A percentile compares a stretch with the other conserved stretches of the same genome.
phyloP scores from a whole-genome alignment of 1,284 basidiomycete species.

The Naganishia sp. region DNA sequence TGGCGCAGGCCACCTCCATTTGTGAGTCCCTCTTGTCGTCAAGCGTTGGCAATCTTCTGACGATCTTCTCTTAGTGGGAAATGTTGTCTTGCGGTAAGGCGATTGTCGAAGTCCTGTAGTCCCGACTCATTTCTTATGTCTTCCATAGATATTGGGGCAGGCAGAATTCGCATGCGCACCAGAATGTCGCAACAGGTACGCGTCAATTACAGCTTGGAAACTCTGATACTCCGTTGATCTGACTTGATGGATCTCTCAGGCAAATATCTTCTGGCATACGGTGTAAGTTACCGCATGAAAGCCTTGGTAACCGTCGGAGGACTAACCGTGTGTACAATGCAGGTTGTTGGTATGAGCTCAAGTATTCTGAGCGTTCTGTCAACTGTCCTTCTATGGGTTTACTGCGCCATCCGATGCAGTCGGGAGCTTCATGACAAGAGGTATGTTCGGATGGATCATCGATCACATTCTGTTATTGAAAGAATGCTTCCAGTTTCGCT shows the following conservation, averaged over 20 bases:
- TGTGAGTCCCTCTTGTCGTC: slow-evolving; percentile 5
- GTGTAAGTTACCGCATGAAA: slow-evolving; percentile 13
- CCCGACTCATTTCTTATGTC: neutral
- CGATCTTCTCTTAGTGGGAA: neutral
- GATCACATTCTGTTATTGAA: neutral
- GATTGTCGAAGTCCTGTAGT: slow-evolving; percentile 69
- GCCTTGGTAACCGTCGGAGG: neutral
- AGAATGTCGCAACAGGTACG: slow-evolving; percentile 20
- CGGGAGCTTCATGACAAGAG: slow-evolving; percentile 68
- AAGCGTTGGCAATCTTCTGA: neutral
- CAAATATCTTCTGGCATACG: slow-evolving; percentile 48
- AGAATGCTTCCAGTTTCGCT: slow-evolving; percentile 43
- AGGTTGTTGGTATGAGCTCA: slow-evolving; percentile 59
- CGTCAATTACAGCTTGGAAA: neutral
- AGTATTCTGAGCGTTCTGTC: slow-evolving; percentile 60
- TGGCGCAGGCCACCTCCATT: slow-evolving; percentile 56
- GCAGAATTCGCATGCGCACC: slow-evolving; percentile 63
- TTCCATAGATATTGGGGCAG: slow-evolving; percentile 66
- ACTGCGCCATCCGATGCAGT: slow-evolving; percentile 74
- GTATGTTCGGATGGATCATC: neutral
- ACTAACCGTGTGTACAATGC: neutral
- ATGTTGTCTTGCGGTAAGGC: slow-evolving; percentile 18
- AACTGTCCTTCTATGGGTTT: slow-evolving; percentile 71
- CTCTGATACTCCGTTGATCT: too few species aligned
- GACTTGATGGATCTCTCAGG: slow-evolving; percentile 54